phyloP scores from a whole-genome alignment of 2,329 filamentous ascomycete genomes.

The Aurifilum marmelostoma region DNA sequence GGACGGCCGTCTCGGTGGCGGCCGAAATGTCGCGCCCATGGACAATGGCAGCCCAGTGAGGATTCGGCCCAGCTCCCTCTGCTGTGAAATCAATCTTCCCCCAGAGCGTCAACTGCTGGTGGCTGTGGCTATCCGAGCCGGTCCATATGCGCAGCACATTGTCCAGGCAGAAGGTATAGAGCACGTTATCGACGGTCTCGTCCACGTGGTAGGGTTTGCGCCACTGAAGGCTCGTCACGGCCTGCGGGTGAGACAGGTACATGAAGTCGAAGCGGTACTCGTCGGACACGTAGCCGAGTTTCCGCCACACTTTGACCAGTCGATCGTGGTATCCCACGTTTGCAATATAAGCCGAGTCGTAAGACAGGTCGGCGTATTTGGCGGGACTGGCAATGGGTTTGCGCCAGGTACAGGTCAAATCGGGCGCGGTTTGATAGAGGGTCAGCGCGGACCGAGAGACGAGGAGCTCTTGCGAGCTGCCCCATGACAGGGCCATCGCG shows the following conservation, averaged over 20 bases:
- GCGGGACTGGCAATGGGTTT: constrained; percentile 72
- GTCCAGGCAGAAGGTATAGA: constrained; percentile 89
- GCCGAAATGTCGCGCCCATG: constrained; percentile 78
- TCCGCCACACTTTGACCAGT: constrained; percentile 90
- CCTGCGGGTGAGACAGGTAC: constrained; percentile 82
- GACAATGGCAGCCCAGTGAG: constrained; percentile 77
- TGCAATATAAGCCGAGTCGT: constrained; percentile 85
- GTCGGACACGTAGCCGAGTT: constrained; percentile 79
- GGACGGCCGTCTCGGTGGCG: constrained; percentile 76
- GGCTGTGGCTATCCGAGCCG: constrained; percentile 69
- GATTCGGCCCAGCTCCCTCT: constrained; percentile 42
- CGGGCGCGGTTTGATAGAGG: constrained; percentile 62
- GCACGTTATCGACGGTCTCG: constrained; percentile 79
- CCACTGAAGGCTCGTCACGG: constrained; percentile 87
- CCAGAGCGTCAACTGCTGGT: constrained; percentile 78
- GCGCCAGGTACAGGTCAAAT: constrained; percentile 69
- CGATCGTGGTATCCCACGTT: constrained; percentile 78
- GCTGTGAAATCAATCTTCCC: constrained; percentile 75
- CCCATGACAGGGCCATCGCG: constrained; percentile 75
- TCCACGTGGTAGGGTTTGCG: constrained; percentile 75
- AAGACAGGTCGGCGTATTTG: constrained; percentile 78
- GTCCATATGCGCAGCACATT: constrained; percentile 83
- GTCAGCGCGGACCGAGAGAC: constrained; percentile 71
- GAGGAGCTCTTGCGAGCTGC: constrained; percentile 80
- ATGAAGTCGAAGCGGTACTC: constrained; percentile 88